Conservation (phyloP, 2,329 filamentous ascomycete genomes). For the Macroventuria anomochaeta region DNA sequence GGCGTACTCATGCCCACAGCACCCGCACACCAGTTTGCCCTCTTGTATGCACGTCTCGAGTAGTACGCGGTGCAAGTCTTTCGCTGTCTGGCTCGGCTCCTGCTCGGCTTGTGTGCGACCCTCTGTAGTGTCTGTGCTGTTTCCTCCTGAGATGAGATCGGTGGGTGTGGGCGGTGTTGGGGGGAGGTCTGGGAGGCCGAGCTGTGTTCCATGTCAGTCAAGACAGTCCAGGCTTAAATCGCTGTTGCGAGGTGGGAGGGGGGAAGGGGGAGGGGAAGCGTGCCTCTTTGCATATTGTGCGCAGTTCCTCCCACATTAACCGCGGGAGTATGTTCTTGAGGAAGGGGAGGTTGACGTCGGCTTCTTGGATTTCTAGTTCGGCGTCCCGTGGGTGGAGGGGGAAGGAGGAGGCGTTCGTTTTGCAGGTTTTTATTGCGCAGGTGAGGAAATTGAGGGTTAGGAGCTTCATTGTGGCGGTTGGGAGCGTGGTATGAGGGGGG, state of each 20-base stretch:
- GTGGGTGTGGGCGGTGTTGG: constrained; percentile 39
- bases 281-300: constrained; percentile 78
- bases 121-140: constrained; percentile 42
- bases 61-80: constrained; percentile 80
- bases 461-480: constrained; percentile 74
- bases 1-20: constrained; percentile 91
- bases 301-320: constrained; percentile 85
- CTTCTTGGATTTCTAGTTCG: constrained; percentile 83
- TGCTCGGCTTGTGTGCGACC: constrained; percentile 60
- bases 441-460: constrained; percentile 96
- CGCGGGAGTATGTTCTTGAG: constrained; percentile 84
- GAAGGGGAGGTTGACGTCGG: constrained; percentile 81
- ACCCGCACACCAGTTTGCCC: constrained; percentile 87
- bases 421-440: constrained; percentile 95
- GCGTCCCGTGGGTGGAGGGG: constrained; percentile 92
- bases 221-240: no score
- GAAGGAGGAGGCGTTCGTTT: constrained; percentile 77
- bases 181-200: constrained; percentile 79
- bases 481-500: neutral
- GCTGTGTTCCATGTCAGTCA: constrained; percentile 58
- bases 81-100: constrained; percentile 67
- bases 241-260: neutral
- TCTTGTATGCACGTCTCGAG: constrained; percentile 89
- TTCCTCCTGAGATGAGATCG: constrained; percentile 46
- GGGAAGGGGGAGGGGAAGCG: neutral